Base-by-base conservation (phyloP, 495 filamentous ascomycete genomes). In the Aspergillus asperescens region DNA sequence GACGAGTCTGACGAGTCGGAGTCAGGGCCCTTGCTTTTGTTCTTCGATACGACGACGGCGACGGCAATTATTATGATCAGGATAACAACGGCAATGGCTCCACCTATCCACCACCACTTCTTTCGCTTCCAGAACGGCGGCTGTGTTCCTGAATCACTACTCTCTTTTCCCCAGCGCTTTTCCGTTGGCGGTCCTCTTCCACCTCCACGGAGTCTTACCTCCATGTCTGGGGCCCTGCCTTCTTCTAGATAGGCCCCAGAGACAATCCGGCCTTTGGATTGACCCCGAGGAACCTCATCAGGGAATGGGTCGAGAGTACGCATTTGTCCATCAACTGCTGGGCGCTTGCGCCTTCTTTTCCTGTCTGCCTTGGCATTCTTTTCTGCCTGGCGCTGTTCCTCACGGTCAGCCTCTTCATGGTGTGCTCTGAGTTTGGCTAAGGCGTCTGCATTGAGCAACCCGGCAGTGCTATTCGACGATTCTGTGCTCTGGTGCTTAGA, bases 21-120 rank as follows among this genome's bases (percentile, higher is more conserved):
- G 32, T 60, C 57, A 6, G 54, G 56, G 15, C 47, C 35, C 20
- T 24, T 40, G 22, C 51, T 65, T 18, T 84, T 80, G 54, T 89
- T 87, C 56, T 87, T 84, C 23, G 81, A 83, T 28, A 86, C 77
- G 10, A 87, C 76, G 4, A 92, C 77, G 0, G 83, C 90, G 39
- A 90, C 82, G 1, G 79, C 80, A 39, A 94, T 86, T 45, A 89
- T 77, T 39, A 95, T 84, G 18, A 81, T 77, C 13, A 89, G 72
- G 7, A 91, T 54, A 15, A 90, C 35, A 3, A 89, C 60, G 3
- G 84, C 55, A 4, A 76, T 68, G 2, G 57, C 63, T 15, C 75
- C 28, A 28, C 57, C 57, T 50, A 79, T 64, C 52, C 60, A 55
- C 13, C 76, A 62, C 52, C 59, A 52, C 19, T 68, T 67, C 49